Evolutionary conservation across 495 filamentous ascomycete species (phyloP), one percentile per base, ranked within the genome.

Genomic region (Aspergillus panamensis): DNA sequence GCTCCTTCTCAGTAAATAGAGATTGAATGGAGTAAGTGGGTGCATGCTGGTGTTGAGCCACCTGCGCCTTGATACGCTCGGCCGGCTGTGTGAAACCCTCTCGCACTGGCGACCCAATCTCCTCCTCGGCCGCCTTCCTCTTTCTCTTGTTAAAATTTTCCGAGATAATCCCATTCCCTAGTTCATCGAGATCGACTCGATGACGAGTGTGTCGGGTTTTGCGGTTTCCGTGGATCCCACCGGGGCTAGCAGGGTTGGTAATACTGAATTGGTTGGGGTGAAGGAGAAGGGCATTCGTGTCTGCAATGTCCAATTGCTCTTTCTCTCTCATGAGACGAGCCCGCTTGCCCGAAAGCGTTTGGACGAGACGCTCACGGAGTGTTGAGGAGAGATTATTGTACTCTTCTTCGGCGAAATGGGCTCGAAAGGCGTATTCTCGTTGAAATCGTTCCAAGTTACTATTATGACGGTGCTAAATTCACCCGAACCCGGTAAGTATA

Each of bases 201-300:
- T 92, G 80, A 57, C 92, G 79, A 8, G 92, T 96, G 60, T 91
- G 80, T 49, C 92, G 77, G 13, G 93, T 96, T 57, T 92, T 89
- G 51, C 92, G 82, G 63, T 90, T 90, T 58, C 84, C 84, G 65
- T 92, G 89, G 20, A 87, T 77, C 33, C 88, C 89, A 47, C 91
- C 89, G 10, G 92, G 90, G 68, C 89, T 92, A 14, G 87, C 76
- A 25, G 86, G 85, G 68, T 90, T 89, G 62, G 84, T 85, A 57
- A 96, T 84, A 70, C 87, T 88, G 72, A 92, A 97, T 66, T 98
- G 94, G 61, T 87, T 93, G 13, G 95, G 92, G 64, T 97, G 91
- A 7, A 96, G 82, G 31, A 96, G 84, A 6, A 95, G 82, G 12
- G 94, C 90, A 62, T 89, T 95, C 57, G 84, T 87, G 64, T 97